Evolutionary conservation across 306 rosid species (phyloP).

Genomic region (Gynostemma pentaphyllum): DNA sequence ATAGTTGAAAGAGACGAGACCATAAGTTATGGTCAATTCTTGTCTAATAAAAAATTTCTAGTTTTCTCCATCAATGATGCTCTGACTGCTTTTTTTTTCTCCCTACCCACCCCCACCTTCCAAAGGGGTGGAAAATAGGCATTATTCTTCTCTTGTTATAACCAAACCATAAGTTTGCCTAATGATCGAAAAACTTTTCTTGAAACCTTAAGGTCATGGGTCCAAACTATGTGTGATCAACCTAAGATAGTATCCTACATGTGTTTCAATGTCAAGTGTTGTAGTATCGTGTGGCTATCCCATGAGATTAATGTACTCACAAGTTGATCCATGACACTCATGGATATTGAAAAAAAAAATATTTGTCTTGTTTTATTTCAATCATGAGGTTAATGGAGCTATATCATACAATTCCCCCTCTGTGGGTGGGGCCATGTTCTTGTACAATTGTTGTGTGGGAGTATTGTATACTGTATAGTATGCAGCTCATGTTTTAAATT

Average conservation of each 20-base stretch:
- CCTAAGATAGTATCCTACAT: no score
- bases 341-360: no score
- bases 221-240: no score
- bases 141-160: neutral
- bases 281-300: no score
- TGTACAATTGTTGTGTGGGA: neutral
- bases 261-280: no score
- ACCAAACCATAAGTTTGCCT: no score
- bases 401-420: neutral
- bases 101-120: constrained; percentile 3
- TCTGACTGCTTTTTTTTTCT: neutral
- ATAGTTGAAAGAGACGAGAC: neutral
- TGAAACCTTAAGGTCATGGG: no score
- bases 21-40: neutral
- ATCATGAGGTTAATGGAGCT: neutral
- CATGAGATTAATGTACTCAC: no score
- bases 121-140: neutral
- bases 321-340: no score
- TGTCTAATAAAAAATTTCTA: neutral
- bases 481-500: neutral
- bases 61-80: constrained; percentile 8
- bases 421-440: neutral
- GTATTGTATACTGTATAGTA: no score
- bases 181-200: no score
- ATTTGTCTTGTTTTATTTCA: neutral